Conservation (phyloP, 2,329 filamentous ascomycete genomes). For the Aspergillus japonicus region DNA sequence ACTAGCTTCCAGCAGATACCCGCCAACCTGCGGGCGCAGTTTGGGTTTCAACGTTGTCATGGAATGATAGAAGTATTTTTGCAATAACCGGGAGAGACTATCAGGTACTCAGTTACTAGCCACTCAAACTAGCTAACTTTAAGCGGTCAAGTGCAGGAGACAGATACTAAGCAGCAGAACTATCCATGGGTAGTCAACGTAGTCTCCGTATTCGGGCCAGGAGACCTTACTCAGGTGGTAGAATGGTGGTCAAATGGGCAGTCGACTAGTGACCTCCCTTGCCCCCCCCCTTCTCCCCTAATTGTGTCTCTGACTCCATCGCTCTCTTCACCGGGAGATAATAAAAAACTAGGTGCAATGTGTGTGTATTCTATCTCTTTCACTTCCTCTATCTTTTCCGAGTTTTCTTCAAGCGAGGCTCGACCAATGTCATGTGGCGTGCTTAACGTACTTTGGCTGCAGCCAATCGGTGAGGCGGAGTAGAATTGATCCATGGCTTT, state of each 20-base stretch:
- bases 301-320: neutral
- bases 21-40: neutral
- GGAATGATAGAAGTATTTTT: neutral
- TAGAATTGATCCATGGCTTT: slow-evolving; percentile 12
- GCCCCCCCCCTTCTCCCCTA: neutral
- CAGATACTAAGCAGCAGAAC: slow-evolving; percentile 3
- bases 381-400: no score
- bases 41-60: neutral
- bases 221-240: neutral
- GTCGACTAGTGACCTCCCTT: neutral
- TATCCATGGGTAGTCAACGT: slow-evolving; percentile 1
- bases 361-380: neutral
- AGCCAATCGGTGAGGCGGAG: slow-evolving; percentile 13
- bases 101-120: slow-evolving; percentile 7
- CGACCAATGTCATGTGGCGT: slow-evolving; percentile 14
- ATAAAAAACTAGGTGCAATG: neutral
- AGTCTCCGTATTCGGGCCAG: neutral
- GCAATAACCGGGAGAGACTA: slow-evolving; percentile 3
- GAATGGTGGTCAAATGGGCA: neutral
- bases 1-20: neutral
- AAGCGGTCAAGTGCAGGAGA: slow-evolving; percentile 1
- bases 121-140: slow-evolving; percentile 10
- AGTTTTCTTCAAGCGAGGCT: neutral
- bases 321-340: neutral
- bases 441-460: slow-evolving; percentile 2